These are phyloP conservation scores for Hebeloma cylindrosporum DNA, from an alignment of 768 basidiomycete species.

Conservation along the genomic window DNA sequence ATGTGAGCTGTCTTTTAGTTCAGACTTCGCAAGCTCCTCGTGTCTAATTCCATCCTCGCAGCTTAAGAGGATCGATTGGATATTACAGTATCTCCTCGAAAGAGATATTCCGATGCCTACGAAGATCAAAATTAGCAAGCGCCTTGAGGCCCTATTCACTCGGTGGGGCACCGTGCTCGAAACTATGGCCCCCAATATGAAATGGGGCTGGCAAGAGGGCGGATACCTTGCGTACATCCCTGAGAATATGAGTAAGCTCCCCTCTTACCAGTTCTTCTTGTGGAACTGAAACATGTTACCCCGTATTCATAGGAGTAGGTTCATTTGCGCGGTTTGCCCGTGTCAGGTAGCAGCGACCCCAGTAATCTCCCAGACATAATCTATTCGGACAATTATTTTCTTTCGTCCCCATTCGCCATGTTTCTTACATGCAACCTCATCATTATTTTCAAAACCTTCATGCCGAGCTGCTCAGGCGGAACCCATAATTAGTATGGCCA, in stretches of 20 bases:
- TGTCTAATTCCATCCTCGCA: not conserved
- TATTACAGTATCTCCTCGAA: conserved; percentile 7
- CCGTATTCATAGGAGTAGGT: no score
- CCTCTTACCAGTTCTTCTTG: no score
- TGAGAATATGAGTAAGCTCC: conserved; percentile 6
- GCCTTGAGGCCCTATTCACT: conserved; percentile 10
- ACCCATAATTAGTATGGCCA: no score
- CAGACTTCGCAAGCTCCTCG: not conserved
- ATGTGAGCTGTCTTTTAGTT: conserved; percentile 6
- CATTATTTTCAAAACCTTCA: no score
- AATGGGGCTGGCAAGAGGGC: conserved; percentile 18
- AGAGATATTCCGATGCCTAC: conserved; percentile 3
- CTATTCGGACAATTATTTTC: no score
- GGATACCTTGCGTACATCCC: conserved; percentile 14
- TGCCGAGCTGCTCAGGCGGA: no score
- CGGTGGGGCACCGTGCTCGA: conserved; percentile 11
- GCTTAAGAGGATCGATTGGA: conserved; percentile 13
- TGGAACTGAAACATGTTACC: no score
- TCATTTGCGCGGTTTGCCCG: no score
- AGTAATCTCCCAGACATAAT: no score
- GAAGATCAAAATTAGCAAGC: conserved; percentile 9
- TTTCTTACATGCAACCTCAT: no score
- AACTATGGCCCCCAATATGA: conserved; percentile 2
- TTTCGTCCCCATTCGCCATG: no score
- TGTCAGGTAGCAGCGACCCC: no score